A percentile compares a stretch with the other conserved stretches of the same genome.
These are phyloP conservation scores for Suhomyces prunicola DNA, from an alignment of 805 yeast genomes.

Conservation along the genomic window DNA sequence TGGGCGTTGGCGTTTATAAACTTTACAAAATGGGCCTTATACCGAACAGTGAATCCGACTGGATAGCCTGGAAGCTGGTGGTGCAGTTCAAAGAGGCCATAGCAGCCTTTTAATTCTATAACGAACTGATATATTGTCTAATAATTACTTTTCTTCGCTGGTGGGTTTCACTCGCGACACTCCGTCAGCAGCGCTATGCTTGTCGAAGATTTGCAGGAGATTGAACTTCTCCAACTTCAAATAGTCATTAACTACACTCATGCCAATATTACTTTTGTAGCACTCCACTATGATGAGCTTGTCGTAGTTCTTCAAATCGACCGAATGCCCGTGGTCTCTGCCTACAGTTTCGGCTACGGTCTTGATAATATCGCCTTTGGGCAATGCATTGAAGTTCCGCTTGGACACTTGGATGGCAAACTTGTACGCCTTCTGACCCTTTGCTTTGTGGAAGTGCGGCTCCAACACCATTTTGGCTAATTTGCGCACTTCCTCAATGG, in stretches of 20 bases:
- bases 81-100: conserved; percentile 6
- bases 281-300: conserved; percentile 81
- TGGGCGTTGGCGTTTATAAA: conserved; percentile 82
- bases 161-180: conserved; percentile 11
- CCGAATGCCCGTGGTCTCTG: conserved; percentile 63
- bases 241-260: conserved; percentile 73
- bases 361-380: conserved; percentile 69
- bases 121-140: background rate
- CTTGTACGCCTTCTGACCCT: conserved; percentile 37
- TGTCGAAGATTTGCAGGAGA: conserved; percentile 74
- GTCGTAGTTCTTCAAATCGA: conserved; percentile 78
- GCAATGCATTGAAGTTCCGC: conserved; percentile 73
- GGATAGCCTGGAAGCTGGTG: conserved; percentile 80
- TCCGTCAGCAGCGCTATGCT: conserved; percentile 23
- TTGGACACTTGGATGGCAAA: conserved; percentile 82
- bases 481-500: conserved; percentile 61
- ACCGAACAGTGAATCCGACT: conserved; percentile 84
- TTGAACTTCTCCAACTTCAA: conserved; percentile 66
- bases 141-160: background rate
- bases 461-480: conserved; percentile 58
- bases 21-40: conserved; percentile 83
- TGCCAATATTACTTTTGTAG: conserved; percentile 83
- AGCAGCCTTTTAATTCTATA: background rate
- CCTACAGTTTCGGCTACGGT: conserved; percentile 73
- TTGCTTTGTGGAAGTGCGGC: conserved; percentile 60